Evolutionary conservation across 768 basidiomycete species (phyloP).

Genomic region (Phaffia tasmanica): DNA sequence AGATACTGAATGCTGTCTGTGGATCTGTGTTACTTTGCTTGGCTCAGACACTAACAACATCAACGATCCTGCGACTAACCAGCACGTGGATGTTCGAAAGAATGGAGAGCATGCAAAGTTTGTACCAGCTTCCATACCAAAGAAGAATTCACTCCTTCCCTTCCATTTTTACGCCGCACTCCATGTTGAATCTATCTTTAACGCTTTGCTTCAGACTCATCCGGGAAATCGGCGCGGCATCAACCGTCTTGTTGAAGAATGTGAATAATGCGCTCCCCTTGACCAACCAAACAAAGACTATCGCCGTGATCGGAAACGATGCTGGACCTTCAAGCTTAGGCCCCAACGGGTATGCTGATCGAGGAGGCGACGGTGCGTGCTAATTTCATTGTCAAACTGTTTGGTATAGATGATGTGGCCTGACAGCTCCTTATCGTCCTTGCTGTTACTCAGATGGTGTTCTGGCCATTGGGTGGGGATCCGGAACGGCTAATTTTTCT

Average conservation of each 20-base stretch:
- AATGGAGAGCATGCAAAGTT: conserved; percentile 39
- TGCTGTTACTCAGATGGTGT: conserved; percentile 45
- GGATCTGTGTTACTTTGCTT: too few species aligned
- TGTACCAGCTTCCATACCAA: not conserved
- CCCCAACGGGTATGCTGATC: conserved; percentile 59
- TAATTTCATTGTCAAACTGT: too few species aligned
- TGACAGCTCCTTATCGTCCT: too few species aligned
- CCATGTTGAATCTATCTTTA: not conserved
- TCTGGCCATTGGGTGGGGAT: conserved; percentile 75
- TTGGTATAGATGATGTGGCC: too few species aligned
- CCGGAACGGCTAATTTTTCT: conserved; percentile 57
- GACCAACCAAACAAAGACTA: conserved; percentile 38
- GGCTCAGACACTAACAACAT: conserved; percentile 1
- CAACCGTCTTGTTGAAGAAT: conserved; percentile 39
- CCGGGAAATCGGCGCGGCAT: conserved; percentile 60
- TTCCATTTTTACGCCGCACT: not conserved
- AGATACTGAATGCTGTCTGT: too few species aligned
- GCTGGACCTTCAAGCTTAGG: conserved; percentile 55
- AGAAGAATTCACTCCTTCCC: not conserved
- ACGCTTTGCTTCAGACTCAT: conserved; percentile 42
- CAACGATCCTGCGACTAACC: conserved; percentile 23
- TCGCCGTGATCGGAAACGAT: conserved; percentile 50
- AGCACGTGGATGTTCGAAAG: conserved; percentile 49
- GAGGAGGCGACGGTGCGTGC: conserved; percentile 33
- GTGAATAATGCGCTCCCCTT: conserved; percentile 18